A percentile compares a stretch with the other conserved stretches of the same genome.
Conservation (phyloP, 345 rosid species). For the Isatis tinctoria region DNA sequence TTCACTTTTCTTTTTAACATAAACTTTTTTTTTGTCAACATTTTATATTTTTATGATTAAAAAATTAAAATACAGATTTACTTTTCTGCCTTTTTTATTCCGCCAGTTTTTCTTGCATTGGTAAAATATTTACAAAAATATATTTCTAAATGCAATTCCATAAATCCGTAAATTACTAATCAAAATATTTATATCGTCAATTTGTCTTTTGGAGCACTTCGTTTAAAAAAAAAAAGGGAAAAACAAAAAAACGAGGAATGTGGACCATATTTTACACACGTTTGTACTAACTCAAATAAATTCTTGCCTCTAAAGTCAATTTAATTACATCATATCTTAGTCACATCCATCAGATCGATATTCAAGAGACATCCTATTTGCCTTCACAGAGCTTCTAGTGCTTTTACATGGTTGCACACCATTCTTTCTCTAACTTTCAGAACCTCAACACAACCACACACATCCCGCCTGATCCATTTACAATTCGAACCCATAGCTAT, state of each 20-base stretch:
- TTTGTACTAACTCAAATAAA: slow-evolving; percentile 25
- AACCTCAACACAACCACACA: slow-evolving; percentile 12
- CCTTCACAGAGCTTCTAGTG: slow-evolving; percentile 14
- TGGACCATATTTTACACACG: slow-evolving; percentile 30
- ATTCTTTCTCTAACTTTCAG: background rate
- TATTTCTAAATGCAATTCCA: too few species aligned
- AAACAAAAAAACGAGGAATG: slow-evolving; percentile 1
- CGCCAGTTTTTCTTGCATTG: too few species aligned
- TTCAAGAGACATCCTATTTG: slow-evolving; percentile 14
- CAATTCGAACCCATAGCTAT: background rate
- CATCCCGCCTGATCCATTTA: background rate
- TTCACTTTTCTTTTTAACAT: too few species aligned
- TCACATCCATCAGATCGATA: slow-evolving; percentile 29
- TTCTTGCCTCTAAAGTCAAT: slow-evolving; percentile 17
- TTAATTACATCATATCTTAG: slow-evolving; percentile 18
- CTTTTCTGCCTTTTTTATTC: too few species aligned
- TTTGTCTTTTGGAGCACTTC: slow-evolving; percentile 3
- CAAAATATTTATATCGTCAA: background rate
- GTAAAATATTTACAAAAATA: too few species aligned
- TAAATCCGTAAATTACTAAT: too few species aligned
- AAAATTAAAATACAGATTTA: too few species aligned
- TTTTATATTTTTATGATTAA: too few species aligned
- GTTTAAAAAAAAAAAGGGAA: background rate
- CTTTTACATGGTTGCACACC: slow-evolving; percentile 16
- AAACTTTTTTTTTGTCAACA: too few species aligned